Evolutionary conservation across 345 rosid species (phyloP), one percentile per base, ranked within the genome.

Genomic region (Salix dunnii): DNA sequence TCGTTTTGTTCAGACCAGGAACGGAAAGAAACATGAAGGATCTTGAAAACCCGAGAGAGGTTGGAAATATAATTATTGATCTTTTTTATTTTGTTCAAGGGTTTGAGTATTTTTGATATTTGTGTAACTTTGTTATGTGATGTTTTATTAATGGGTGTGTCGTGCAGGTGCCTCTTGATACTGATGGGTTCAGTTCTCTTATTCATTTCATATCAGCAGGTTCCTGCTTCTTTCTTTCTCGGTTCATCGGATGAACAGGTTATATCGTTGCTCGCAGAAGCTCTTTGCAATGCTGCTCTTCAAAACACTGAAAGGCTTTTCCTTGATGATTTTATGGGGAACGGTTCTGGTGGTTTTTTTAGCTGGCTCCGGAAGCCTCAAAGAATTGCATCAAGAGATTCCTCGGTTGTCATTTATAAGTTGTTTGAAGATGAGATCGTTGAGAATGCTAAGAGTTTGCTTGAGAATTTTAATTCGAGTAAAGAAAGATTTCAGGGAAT

Each of bases 1-100:
- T 95, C 20, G 84, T 84, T 61, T 77, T 93, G 68, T 91, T 89
- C 68, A 75, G 78, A 35, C 97, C 97, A 60, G 99, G 97, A 70
- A 67, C 91, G 13, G 86, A 86, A 77, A 85, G 96, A 82, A 81
- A 91, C 55, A 91, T 91, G 90, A 85, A 84, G 67, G 86, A 91
- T 78, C 88, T 82, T 75, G 88, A 89, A 82, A 86, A 79, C 72
- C 82, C 87, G n/a, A 89, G 96, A 81, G 93, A 95, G 99, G 99
- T 91, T 82, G 76, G 85, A 30, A 43, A 69, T 49, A 61, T 36
- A 5, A 4, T 61, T 4, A 62, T 28, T 36, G 27, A 12, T 79
- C 74, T 40, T 68, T 72, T 10, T 73, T 55, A 43, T 71, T 42
- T 58, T 72, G 25, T 23, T 63, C 20, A 30, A 20, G 16, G 16